These are phyloP conservation scores for Trichoderma cornu-damae DNA, from an alignment of 2,329 filamentous ascomycete species.

Conservation along the genomic window DNA sequence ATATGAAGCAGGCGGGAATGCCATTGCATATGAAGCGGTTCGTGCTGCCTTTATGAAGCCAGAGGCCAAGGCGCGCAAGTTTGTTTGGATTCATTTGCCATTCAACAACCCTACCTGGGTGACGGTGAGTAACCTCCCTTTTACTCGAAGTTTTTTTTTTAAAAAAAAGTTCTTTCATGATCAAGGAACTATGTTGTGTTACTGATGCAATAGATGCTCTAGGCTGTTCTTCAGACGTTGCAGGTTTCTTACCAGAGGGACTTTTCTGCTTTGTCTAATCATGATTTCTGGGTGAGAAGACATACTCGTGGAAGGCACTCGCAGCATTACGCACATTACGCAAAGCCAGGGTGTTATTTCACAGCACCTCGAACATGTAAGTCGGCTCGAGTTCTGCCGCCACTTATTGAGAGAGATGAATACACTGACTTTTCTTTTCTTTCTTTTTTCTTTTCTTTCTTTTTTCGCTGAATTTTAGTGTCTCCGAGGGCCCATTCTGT, in stretches of 20 bases:
- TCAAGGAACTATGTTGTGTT: neutral
- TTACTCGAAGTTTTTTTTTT: neutral
- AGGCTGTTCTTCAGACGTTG: slow-evolving; percentile 43
- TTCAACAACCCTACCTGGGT: slow-evolving; percentile 56
- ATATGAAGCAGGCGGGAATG: slow-evolving; percentile 26
- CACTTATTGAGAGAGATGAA: too few relatives aligned
- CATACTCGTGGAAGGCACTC: slow-evolving; percentile 46
- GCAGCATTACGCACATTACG: slow-evolving; percentile 46
- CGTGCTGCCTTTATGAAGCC: slow-evolving; percentile 32
- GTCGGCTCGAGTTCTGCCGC: too few relatives aligned
- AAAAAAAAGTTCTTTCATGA: too few relatives aligned
- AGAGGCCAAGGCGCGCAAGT: slow-evolving; percentile 39
- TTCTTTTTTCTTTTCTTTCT: neutral
- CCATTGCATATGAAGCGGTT: slow-evolving; percentile 27
- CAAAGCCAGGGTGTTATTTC: slow-evolving; percentile 46
- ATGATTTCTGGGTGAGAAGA: slow-evolving; percentile 45
- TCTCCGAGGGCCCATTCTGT: slow-evolving; percentile 34
- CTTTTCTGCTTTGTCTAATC: slow-evolving; percentile 38
- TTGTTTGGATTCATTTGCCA: slow-evolving; percentile 54
- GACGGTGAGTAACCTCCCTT: slow-evolving; percentile 36
- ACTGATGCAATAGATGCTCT: neutral
- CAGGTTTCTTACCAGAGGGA: slow-evolving; percentile 36
- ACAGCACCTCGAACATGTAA: slow-evolving; percentile 36
- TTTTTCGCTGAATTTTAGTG: slow-evolving; percentile 24
- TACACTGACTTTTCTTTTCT: neutral